Evolutionary conservation across 768 basidiomycete species (phyloP).

Genomic region (Suillus americanus): DNA sequence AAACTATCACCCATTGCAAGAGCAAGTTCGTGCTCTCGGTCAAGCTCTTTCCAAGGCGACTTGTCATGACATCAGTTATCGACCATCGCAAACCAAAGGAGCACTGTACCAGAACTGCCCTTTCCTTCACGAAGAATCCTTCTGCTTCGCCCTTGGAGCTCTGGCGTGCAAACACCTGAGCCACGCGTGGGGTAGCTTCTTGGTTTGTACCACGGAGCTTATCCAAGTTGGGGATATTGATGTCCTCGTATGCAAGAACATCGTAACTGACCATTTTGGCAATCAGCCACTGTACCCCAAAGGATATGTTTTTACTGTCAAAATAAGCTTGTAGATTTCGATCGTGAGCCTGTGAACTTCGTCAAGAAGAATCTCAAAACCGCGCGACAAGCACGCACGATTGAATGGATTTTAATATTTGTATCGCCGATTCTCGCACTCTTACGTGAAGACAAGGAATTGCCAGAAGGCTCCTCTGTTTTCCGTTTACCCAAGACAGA

Average conservation of each 20-base stretch:
- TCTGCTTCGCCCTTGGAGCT: conserved; percentile 9
- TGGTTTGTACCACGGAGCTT: conserved; percentile 32
- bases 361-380: neutral
- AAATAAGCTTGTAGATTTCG: conserved; percentile 18
- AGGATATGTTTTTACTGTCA: conserved; percentile 33
- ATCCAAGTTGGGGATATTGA: conserved; percentile 31
- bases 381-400: neutral
- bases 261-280: conserved; percentile 40
- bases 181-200: conserved; percentile 28
- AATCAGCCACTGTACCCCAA: conserved; percentile 56
- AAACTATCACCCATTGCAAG: neutral
- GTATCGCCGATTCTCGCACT: neutral
- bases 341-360: conserved; percentile 12
- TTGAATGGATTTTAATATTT: neutral
- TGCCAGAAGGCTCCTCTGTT: neutral
- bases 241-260: conserved; percentile 28
- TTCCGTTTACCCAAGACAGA: conserved; percentile 16
- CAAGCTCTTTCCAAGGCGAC: conserved; percentile 65
- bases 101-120: conserved; percentile 13
- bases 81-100: conserved; percentile 17
- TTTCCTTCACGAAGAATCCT: conserved; percentile 15
- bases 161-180: conserved; percentile 13
- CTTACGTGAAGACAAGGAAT: conserved; percentile 3
- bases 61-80: conserved; percentile 23
- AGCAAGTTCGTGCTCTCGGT: conserved; percentile 45